Base-by-base conservation (phyloP, 305 asterid species). In the Fraxinus dipetala region DNA sequence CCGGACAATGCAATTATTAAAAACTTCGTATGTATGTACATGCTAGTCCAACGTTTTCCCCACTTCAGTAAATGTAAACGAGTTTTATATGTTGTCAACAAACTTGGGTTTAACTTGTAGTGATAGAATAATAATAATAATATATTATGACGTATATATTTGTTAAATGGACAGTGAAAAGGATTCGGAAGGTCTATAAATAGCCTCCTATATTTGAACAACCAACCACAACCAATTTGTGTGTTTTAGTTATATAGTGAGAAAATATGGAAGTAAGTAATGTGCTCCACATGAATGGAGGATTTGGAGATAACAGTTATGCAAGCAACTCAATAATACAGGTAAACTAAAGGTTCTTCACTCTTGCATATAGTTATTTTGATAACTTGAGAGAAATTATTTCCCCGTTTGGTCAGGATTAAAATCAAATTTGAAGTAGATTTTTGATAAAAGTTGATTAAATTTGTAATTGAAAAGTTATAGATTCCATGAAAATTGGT, bases 221-320 rank as follows among this genome's bases (percentile, higher is more conserved):
- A 63, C 30, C 31, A 22, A 63, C 32, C 72, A 63, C 72, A 61
- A 61, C 30, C 8, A 54, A 16, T 16, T 6, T 22, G 70, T 2
- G 70, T 20, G 10, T 22, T 18, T 20, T 6, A 18, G 22, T 7
- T 8, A 56, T 56, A 18, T 6, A 70, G 18, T 65, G 4, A 63
- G n/a, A 1, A 1, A 16, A 1, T 0, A 86, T 88, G 93, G 89
- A 84, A 48, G 85, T 89, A 51, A 72, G 2, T 65, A 75, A 76
- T 10, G 91, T 85, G 22, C 88, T 89, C 82, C 94, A 81, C 83
- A 91, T 91, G 94, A 91, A 91, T 48, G 91, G 91, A 76, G 94
- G 93, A 24, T 7, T 72, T 20, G 91, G 91, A 78, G 91, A 88
- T 2, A 80, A 40, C 75, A 89, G 93, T 31, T 91, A 91, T 77